phyloP scores from a whole-genome alignment of 1,139 yeast genomes.

The Spencermartinsiella ligniputridi region DNA sequence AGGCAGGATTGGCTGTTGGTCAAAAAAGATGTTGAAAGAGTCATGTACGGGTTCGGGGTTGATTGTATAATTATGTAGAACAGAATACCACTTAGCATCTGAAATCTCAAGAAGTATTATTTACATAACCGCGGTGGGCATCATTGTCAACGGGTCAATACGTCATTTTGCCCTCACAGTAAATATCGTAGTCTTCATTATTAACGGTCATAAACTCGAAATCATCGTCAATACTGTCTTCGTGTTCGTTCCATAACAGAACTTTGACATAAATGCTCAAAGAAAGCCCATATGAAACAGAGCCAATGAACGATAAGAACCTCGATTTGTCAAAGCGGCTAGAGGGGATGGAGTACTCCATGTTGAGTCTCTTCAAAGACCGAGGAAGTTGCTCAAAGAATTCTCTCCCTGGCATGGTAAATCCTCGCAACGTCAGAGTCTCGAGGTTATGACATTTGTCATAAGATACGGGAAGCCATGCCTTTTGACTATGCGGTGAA shows the following conservation, averaged over 20 bases:
- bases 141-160: background rate
- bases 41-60: constrained; percentile 87
- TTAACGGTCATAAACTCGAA: background rate
- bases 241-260: background rate
- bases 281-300: constrained; percentile 1
- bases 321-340: constrained; percentile 2
- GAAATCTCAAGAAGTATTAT: background rate
- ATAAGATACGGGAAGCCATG: constrained; percentile 22
- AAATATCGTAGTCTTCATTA: background rate
- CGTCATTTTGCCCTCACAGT: background rate
- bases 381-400: constrained; percentile 18
- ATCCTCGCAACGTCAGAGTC: constrained; percentile 20
- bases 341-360: constrained; percentile 12
- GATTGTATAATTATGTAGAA: constrained; percentile 46
- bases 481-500: constrained; percentile 15
- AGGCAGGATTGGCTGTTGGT: constrained; percentile 82
- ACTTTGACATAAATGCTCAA: constrained; percentile 3
- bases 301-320: constrained; percentile 5
- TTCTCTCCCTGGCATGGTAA: constrained; percentile 19
- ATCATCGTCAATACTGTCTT: constrained; percentile 1
- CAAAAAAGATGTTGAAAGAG: constrained; percentile 78
- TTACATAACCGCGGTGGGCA: background rate
- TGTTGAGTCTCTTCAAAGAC: constrained; percentile 11
- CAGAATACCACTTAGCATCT: constrained; percentile 18
- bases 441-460: constrained; percentile 15